Base-by-base conservation (phyloP, 1,284 basidiomycete genomes). In the Athelia psychrophila region DNA sequence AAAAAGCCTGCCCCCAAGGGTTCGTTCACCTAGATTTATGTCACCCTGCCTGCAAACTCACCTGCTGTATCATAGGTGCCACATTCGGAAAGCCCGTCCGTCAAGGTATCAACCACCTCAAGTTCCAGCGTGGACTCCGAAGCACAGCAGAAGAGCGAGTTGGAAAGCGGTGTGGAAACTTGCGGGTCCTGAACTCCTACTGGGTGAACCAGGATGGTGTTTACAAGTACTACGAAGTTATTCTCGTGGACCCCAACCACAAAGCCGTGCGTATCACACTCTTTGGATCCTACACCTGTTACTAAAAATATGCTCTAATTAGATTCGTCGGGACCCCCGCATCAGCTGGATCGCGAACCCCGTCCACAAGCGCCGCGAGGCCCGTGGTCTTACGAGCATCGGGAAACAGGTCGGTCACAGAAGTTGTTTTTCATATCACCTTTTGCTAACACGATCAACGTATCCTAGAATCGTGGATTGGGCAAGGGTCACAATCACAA, bases 171-270 rank as follows among this genome's bases (percentile, higher is more conserved):
- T 99, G 96, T 71, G 93, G 94, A 53, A 98, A 98, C 77, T 77
- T 99, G 65, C 87, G 96, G 56, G 95, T 99, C 54, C 74, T 95
- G 64, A 95, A 98, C 83, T 98, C 95, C 54, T 99, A 99, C 86
- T 98, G 96, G 96, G 79, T 99, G 71, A 98, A 98, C 80, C 93
- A 98, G 78, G 95, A 98, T 71, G 95, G 95, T 78, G 93, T 98
- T 40, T 98, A 98, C 88, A 98, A 98, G 75, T 99, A 97, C 82
- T 99, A 88, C 78, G 96, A 99, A 74, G 94, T 99, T 65, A 99
- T 99, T 70, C 86, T 96, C 61, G 95, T 99, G 54, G 96, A 99
- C 69, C 94, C 93, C 54, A 86, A 73, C 66, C 92, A 95, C 79
- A 95, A 94, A 72, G 93, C 91, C 58, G 92, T 95, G 69, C 66